Evolutionary conservation across 306 rosid species (phyloP).

Genomic region (Lablab purpureus): DNA sequence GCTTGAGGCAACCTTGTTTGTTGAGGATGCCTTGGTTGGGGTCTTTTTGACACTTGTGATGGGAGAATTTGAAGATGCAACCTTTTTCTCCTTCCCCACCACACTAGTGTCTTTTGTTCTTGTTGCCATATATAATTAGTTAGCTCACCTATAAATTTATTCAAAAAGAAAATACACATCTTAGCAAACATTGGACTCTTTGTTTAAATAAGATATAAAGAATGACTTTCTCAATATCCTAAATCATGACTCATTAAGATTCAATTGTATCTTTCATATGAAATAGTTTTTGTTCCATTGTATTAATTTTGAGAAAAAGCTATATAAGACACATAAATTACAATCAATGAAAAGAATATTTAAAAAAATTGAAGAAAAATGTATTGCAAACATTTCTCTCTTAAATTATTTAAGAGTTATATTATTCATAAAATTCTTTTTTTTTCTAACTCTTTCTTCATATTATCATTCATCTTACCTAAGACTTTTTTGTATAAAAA

Average conservation of each 20-base stretch:
- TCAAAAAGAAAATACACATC: conserved; percentile 29
- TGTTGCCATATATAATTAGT: conserved; percentile 65
- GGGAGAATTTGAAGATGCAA: conserved; percentile 42
- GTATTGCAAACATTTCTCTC: no score
- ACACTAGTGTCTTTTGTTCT: conserved; percentile 54
- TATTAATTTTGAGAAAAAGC: background rate
- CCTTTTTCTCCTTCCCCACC: conserved; percentile 68
- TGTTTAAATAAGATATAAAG: background rate
- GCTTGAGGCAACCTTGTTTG: conserved; percentile 40
- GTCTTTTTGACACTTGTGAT: conserved; percentile 46
- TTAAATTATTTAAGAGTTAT: background rate
- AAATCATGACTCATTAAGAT: background rate
- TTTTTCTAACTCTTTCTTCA: no score
- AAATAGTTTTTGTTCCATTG: background rate
- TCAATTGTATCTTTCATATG: background rate
- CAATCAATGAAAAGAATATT: background rate
- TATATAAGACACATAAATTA: background rate
- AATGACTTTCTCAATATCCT: background rate
- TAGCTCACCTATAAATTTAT: background rate
- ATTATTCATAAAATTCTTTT: no score
- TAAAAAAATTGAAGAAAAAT: background rate
- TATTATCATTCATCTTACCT: no score
- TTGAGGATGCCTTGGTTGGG: conserved; percentile 44
- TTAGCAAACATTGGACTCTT: background rate
- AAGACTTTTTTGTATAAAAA: no score